Evolutionary conservation across 805 yeast species (phyloP).

Genomic region (Sugiyamaella boreocaroliniensis): DNA sequence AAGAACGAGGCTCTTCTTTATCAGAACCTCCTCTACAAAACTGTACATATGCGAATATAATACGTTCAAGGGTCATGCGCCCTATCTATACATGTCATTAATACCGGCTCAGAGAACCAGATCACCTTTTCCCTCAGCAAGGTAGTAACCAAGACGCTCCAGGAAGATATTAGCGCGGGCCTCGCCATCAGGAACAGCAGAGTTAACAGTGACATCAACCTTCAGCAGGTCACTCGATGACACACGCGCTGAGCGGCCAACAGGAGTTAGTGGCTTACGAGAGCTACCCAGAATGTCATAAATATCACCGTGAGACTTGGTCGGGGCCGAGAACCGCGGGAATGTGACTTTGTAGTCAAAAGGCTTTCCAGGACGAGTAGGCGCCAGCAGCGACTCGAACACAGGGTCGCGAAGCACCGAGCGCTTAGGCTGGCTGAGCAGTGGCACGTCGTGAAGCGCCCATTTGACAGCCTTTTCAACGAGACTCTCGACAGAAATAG

Average conservation of each 20-base stretch:
- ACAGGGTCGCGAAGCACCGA: constrained; percentile 48
- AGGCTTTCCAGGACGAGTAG: constrained; percentile 32
- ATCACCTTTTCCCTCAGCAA: constrained; percentile 20
- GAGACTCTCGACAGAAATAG: constrained; percentile 29
- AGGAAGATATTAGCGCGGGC: constrained; percentile 38
- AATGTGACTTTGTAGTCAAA: constrained; percentile 35
- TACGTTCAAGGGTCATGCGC: background rate
- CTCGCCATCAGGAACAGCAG: constrained; percentile 32
- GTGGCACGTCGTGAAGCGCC: constrained; percentile 34
- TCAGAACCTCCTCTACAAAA: background rate
- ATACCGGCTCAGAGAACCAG: constrained; percentile 11
- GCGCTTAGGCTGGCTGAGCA: constrained; percentile 35
- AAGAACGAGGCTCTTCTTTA: too few relatives aligned
- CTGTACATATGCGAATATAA: background rate
- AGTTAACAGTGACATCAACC: constrained; percentile 30
- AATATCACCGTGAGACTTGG: constrained; percentile 21
- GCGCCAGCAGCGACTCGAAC: constrained; percentile 53
- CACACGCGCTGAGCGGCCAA: constrained; percentile 11
- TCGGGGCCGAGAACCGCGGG: constrained; percentile 19
- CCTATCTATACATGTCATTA: background rate
- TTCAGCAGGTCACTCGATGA: constrained; percentile 21
- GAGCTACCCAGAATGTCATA: constrained; percentile 28
- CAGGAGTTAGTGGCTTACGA: constrained; percentile 5
- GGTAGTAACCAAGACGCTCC: constrained; percentile 26
- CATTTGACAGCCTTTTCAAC: constrained; percentile 40